Evolutionary conservation across 2,329 filamentous ascomycete genomes (phyloP), one percentile per base, ranked within the genome.

Genomic region (Botrytis fragariae): DNA sequence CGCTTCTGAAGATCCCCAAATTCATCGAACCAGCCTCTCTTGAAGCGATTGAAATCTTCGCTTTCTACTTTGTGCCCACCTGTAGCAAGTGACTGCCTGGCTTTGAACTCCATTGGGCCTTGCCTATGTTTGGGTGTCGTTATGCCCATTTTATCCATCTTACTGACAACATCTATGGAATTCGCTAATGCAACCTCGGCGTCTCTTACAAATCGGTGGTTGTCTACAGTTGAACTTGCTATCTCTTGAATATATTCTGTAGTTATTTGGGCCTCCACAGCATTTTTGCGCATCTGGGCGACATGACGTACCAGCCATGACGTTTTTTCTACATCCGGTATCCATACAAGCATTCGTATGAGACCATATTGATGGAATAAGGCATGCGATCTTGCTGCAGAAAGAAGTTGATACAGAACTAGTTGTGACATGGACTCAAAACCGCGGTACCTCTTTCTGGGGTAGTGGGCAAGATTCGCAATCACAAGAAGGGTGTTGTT

Each of bases 261-360:
- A n/a, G 85, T 81, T 5, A 92, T 82, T 76, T 94, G 90, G 2
- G 87, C 84, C 70, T 91, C 85, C 7, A 92, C 80, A 7, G 88
- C 85, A 35, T 85, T 80, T 63, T 89, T 90, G 60, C 82, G 86
- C n/a, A 91, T 87, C 1, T 84, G 81, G 48, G 84, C 81, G 4
- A 92, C 79, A 2, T 84, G 83, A 70, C 87, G 87, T 0, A 95
- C 92, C 12, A 97, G 74, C 1, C 93, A 77, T 1, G 81, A 75
- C 10, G 82, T 78, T 76, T 89, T 89, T 72, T 93, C 91, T 0
- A 87, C 84, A 61, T 90, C 84, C 1, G 88, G 86, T 5, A 90
- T 79, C 90, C 94, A 95, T 57, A 95, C 80, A 1, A 98, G 86
- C 85, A 95, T 91, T 67, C 94, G 90, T 4, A 97, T 90, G 29